Percentiles rank a stretch among this genome's conserved stretches.
phyloP scores from a whole-genome alignment of 495 filamentous ascomycete genomes.

The Apiosordaria backusii region DNA sequence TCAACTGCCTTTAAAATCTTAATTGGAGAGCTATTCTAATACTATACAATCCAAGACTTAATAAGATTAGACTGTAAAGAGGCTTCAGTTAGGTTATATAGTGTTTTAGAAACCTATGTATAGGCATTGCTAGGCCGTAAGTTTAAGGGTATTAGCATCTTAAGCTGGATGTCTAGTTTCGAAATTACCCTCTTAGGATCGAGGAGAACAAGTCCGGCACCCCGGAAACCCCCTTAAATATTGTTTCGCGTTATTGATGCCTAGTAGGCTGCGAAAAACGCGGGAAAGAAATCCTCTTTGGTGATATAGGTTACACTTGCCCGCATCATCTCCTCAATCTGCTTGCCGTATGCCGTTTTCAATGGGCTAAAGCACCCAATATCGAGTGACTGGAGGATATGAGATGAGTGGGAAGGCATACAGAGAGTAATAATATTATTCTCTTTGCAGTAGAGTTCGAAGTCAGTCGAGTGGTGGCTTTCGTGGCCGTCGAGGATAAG shows the following conservation, averaged over 20 bases:
- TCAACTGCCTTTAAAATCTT: background rate
- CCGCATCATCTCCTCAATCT: constrained; percentile 16
- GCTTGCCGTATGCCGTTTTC: constrained; percentile 15
- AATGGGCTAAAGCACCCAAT: constrained; percentile 7
- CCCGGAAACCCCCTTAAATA: constrained; percentile 12
- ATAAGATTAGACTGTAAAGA: background rate
- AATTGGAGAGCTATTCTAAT: constrained; percentile 15
- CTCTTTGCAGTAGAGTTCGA: constrained; percentile 12
- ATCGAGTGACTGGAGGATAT: constrained; percentile 21
- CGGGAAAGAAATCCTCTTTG: constrained; percentile 17
- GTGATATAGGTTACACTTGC: constrained; percentile 8
- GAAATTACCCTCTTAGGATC: constrained; percentile 19
- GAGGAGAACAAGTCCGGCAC: constrained; percentile 16
- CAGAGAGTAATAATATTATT: constrained; percentile 21
- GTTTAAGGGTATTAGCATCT: too few relatives aligned
- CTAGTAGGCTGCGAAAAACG: constrained; percentile 11
- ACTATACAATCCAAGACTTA: background rate
- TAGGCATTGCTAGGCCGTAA: too few relatives aligned
- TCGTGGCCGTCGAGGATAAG: constrained; percentile 1
- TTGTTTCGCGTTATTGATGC: constrained; percentile 3
- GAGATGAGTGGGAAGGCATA: constrained; percentile 20
- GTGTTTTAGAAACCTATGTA: background rate
- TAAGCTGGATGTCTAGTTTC: constrained; percentile 5
- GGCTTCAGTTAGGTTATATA: constrained; percentile 8
- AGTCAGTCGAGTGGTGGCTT: constrained; percentile 17